Percentiles rank a stretch among this genome's conserved stretches.
Evolutionary conservation across 805 yeast species (phyloP).

Genomic region (Hyphopichia homilentoma): DNA sequence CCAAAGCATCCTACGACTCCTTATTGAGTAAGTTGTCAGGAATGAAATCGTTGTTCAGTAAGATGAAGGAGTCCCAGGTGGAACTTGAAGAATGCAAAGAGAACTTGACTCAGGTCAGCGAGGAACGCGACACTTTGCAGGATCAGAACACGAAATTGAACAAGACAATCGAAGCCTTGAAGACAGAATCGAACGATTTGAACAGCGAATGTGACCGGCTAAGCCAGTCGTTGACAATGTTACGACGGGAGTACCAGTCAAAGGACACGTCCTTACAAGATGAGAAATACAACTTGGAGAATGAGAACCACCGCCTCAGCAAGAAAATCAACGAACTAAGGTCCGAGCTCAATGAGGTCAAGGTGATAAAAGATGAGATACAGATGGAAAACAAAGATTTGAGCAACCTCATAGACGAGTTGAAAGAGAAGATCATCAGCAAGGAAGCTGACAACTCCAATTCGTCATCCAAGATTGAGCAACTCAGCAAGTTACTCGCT

Average conservation of each 20-base stretch:
- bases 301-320: conserved; percentile 32
- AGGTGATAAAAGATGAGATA: conserved; percentile 34
- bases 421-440: conserved; percentile 36
- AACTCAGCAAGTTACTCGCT: conserved; percentile 3
- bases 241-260: conserved; percentile 34
- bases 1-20: conserved; percentile 58
- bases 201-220: conserved; percentile 55
- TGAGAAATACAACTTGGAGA: conserved; percentile 38
- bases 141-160: conserved; percentile 14
- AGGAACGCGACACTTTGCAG: conserved; percentile 16
- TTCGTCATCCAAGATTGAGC: background rate
- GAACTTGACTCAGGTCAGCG: conserved; percentile 25
- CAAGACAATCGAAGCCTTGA: conserved; percentile 14
- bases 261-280: conserved; percentile 34
- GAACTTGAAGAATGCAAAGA: conserved; percentile 57
- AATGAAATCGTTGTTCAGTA: conserved; percentile 68
- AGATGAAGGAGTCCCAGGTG: conserved; percentile 67
- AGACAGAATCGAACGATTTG: conserved; percentile 35
- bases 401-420: conserved; percentile 39
- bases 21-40: conserved; percentile 61
- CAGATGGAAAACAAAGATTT: conserved; percentile 39
- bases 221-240: conserved; percentile 31
- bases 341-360: conserved; percentile 39
- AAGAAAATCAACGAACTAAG: conserved; percentile 39
- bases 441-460: conserved; percentile 20